Evolutionary conservation across 495 filamentous ascomycete genomes (phyloP), one percentile per base, ranked within the genome.

Genomic region (Aspergillus sclerotioniger): DNA sequence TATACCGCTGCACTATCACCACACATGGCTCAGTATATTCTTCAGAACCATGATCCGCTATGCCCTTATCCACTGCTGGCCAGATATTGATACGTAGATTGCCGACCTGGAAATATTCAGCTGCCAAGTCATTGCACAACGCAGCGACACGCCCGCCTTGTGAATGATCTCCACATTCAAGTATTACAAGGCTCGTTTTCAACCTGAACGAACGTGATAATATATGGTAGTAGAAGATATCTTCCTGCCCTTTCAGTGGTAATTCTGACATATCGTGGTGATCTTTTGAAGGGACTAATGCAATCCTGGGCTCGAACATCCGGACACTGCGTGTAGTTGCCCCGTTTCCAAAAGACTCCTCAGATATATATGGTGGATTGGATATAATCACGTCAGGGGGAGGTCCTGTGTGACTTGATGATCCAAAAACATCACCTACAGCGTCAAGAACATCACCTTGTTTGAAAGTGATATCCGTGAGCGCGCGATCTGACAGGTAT

Each of bases 341-440:
- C 3, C 76, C 79, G 10, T 67, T 73, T 2, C 63, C 59, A 61
- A 88, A 95, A 1, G 77, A 75, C 0, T 51, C 16, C 0, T 68
- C 66, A 10, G 92, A 93, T 48, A 98, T 88, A 70, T 98, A 98
- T 0, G 94, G 94, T 10, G 94, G 94, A 70, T 98, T 98, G 5
- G 88, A 84, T 32, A 91, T 83, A 0, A 98, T 67, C n/a, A 98
- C 66, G 60, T 96, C 89, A 56, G 80, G 84, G 21, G 41, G 52
- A 17, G 51, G 3, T 10, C 50, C 15, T 10, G 46, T 15, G 46
- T 31, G 5, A 6, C 13, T 8, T 21, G 46, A 8, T 6, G 46
- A 9, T 3, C 13, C 25, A 10, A 20, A 29, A 9, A 49, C 2
- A 37, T 37, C 33, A 9, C 13, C 3, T 37, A 37, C 2, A 8